phyloP scores from a whole-genome alignment of 305 asterid genomes.

The Galium porrigens region DNA sequence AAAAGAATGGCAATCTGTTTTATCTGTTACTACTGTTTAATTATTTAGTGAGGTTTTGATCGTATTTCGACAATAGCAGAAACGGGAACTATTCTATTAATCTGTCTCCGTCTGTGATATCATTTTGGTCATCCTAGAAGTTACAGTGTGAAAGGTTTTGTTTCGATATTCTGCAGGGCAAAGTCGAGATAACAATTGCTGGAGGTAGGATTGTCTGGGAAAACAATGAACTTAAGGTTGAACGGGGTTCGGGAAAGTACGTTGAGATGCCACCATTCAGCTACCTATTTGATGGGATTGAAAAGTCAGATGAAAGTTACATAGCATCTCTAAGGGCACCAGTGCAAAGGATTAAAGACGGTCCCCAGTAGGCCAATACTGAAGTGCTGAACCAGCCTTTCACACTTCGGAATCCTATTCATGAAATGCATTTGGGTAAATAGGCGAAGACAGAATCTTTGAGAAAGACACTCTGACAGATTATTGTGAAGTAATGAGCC shows the following conservation, averaged over 20 bases:
- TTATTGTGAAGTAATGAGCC: too few species aligned
- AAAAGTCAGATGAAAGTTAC: constrained; percentile 42
- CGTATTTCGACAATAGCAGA: neutral
- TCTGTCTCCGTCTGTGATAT: neutral
- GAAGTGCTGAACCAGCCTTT: neutral
- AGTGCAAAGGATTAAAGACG: constrained; percentile 30
- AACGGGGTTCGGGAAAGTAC: constrained; percentile 68
- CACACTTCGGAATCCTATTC: neutral
- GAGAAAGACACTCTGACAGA: neutral
- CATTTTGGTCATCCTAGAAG: neutral
- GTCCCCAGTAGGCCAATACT: constrained; percentile 1
- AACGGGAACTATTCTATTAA: neutral
- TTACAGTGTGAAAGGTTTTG: constrained; percentile 2
- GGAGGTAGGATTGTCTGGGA: constrained; percentile 88
- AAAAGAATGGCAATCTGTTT: neutral
- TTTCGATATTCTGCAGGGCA: constrained; percentile 38
- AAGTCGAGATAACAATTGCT: constrained; percentile 78
- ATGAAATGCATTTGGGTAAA: neutral
- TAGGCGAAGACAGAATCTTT: neutral
- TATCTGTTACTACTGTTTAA: neutral
- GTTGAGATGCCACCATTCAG: constrained; percentile 63
- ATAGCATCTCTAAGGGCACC: constrained; percentile 67
- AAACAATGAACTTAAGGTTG: constrained; percentile 49
- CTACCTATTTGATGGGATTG: constrained; percentile 66
- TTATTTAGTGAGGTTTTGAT: neutral